A percentile compares a stretch with the other conserved stretches of the same genome.
phyloP scores from a whole-genome alignment of 495 filamentous ascomycete genomes.

The Neurospora sp. region DNA sequence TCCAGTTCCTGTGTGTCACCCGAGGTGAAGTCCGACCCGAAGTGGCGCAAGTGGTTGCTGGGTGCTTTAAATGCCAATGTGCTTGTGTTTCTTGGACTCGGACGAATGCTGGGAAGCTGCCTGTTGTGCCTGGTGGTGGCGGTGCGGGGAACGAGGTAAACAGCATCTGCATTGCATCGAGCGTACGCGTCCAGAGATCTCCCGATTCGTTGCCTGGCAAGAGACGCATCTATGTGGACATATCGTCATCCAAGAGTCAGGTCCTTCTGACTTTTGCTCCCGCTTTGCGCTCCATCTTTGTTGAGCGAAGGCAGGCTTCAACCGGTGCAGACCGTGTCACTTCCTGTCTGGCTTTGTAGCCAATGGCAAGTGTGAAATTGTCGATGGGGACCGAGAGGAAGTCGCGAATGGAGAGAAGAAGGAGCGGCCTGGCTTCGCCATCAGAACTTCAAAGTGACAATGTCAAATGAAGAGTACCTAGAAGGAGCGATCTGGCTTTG shows the following conservation, averaged over 20 bases:
- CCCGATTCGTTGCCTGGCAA: background rate
- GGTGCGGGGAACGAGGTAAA: conserved; percentile 5
- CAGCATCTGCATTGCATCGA: conserved; percentile 4
- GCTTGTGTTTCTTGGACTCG: background rate
- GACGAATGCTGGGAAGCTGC: background rate
- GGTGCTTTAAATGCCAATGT: background rate
- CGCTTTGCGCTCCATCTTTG: background rate
- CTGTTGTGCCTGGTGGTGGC: background rate
- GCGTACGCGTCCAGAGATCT: background rate
- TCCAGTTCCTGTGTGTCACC: conserved; percentile 10
- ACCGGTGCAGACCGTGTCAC: background rate
- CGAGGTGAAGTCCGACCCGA: conserved; percentile 2
- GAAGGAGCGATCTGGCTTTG: too few species aligned
- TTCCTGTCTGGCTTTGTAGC: background rate
- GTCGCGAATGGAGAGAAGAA: background rate
- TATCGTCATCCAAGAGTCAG: background rate
- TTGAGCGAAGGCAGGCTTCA: background rate
- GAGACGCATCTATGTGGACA: background rate
- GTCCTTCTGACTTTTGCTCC: background rate
- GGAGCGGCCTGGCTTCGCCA: background rate
- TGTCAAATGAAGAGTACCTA: background rate
- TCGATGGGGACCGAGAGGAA: background rate
- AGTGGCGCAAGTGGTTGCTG: background rate
- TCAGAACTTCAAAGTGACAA: background rate
- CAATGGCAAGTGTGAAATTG: background rate